Evolutionary conservation across 768 basidiomycete species (phyloP).

Genomic region (Trametes coccinea): DNA sequence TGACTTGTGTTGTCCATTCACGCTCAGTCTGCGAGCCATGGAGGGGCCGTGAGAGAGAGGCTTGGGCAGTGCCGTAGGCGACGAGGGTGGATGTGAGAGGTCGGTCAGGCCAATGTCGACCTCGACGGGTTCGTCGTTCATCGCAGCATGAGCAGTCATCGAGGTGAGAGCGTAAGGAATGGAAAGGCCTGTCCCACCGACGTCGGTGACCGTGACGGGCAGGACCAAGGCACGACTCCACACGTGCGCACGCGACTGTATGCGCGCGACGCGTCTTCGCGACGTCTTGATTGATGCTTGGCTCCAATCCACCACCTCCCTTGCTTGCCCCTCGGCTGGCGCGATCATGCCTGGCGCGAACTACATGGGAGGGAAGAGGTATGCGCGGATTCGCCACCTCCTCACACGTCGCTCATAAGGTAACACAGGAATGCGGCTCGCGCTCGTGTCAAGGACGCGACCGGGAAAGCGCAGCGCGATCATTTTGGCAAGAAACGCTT

Average conservation of each 20-base stretch:
- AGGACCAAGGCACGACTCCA: neutral
- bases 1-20: slow-evolving; percentile 30
- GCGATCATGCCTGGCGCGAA: slow-evolving; percentile 63
- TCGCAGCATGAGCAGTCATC: slow-evolving; percentile 1
- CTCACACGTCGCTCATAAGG: neutral
- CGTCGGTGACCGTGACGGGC: neutral
- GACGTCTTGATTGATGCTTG: neutral
- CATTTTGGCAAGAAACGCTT: slow-evolving; percentile 65
- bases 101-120: slow-evolving; percentile 30
- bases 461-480: slow-evolving; percentile 54
- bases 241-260: slow-evolving; percentile 15
- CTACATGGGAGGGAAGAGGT: slow-evolving; percentile 78
- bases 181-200: neutral
- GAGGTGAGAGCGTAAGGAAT: neutral
- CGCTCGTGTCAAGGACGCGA: slow-evolving; percentile 56
- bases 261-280: slow-evolving; percentile 10
- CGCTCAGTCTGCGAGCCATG: neutral
- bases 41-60: slow-evolving; percentile 3
- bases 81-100: slow-evolving; percentile 20
- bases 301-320: too few species aligned
- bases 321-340: neutral
- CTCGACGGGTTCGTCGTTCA: slow-evolving; percentile 24
- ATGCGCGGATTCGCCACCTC: neutral
- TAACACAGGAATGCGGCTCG: slow-evolving; percentile 54
- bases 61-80: slow-evolving; percentile 8